Evolutionary conservation across 805 yeast species (phyloP).

Genomic region (Hanseniaspora hatyaiensis): DNA sequence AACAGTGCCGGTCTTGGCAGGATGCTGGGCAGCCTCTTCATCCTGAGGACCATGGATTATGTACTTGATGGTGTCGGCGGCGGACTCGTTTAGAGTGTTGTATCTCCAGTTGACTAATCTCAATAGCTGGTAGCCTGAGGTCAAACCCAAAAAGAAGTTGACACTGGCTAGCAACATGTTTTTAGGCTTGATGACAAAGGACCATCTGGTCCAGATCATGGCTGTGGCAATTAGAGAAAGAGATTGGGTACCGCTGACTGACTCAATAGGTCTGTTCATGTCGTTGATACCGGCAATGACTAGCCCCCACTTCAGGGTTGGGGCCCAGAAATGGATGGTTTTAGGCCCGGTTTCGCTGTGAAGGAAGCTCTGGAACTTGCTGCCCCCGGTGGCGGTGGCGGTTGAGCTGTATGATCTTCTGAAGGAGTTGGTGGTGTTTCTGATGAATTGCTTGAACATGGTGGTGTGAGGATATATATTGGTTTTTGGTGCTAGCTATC

Average conservation of each 20-base stretch:
- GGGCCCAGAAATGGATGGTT: constrained; percentile 96
- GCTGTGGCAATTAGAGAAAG: constrained; percentile 80
- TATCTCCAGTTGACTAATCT: constrained; percentile 62
- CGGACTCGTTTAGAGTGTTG: constrained; percentile 45
- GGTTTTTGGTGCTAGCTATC: too few species aligned
- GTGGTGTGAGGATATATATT: neutral
- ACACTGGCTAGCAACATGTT: constrained; percentile 82
- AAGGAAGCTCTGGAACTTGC: constrained; percentile 58
- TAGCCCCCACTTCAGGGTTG: constrained; percentile 67
- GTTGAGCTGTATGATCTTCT: constrained; percentile 12
- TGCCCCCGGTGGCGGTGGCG: constrained; percentile 14
- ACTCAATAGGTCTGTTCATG: constrained; percentile 80
- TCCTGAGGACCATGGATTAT: constrained; percentile 38
- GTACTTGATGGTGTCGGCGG: constrained; percentile 46
- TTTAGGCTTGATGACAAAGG: constrained; percentile 81
- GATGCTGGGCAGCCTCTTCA: neutral
- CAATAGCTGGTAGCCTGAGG: constrained; percentile 72
- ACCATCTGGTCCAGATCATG: constrained; percentile 96
- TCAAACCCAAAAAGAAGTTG: constrained; percentile 81
- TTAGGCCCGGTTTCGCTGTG: constrained; percentile 88
- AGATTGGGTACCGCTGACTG: constrained; percentile 61
- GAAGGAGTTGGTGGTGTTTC: constrained; percentile 5
- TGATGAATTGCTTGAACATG: constrained; percentile 13
- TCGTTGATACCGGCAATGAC: constrained; percentile 88
- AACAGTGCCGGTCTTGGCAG: constrained; percentile 2